phyloP scores from a whole-genome alignment of 83 land plant species.

The Isoetes engelmannii region DNA sequence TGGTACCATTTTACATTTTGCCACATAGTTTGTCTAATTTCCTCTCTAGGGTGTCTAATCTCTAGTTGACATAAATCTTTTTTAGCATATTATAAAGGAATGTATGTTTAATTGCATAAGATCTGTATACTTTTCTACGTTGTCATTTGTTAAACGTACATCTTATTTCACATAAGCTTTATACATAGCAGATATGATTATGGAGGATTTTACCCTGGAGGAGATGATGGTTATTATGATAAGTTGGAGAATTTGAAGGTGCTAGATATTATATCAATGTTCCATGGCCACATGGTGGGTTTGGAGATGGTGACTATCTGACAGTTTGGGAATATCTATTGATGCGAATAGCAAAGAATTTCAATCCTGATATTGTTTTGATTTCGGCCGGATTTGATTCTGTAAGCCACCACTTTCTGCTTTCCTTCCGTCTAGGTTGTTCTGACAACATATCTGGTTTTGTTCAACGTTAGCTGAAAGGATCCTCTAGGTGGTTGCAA shows the following conservation, averaged over 20 bases:
- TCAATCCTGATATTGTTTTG: constrained; percentile 64
- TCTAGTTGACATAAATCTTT: no score
- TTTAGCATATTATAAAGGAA: no score
- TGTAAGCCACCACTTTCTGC: constrained; percentile 27
- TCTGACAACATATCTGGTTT: neutral
- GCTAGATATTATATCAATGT: constrained; percentile 80
- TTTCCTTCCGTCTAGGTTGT: neutral
- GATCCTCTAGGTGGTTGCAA: constrained; percentile 78
- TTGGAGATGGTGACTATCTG: constrained; percentile 83
- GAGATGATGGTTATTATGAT: constrained; percentile 50
- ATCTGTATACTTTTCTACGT: neutral
- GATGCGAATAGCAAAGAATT: constrained; percentile 66
- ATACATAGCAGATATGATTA: constrained; percentile 45
- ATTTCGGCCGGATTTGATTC: constrained; percentile 97
- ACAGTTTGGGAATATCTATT: constrained; percentile 86
- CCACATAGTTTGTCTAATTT: no score
- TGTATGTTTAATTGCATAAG: no score
- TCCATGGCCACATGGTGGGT: constrained; percentile 78
- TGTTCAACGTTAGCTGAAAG: constrained; percentile 40
- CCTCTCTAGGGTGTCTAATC: no score
- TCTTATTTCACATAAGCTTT: neutral
- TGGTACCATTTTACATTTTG: no score
- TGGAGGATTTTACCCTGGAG: constrained; percentile 70
- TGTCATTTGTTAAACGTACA: neutral
- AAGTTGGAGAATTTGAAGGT: constrained; percentile 66